Percentiles rank a stretch among this genome's conserved stretches.
phyloP scores from a whole-genome alignment of 306 rosid species.

The Sphenostylis stenocarpa region DNA sequence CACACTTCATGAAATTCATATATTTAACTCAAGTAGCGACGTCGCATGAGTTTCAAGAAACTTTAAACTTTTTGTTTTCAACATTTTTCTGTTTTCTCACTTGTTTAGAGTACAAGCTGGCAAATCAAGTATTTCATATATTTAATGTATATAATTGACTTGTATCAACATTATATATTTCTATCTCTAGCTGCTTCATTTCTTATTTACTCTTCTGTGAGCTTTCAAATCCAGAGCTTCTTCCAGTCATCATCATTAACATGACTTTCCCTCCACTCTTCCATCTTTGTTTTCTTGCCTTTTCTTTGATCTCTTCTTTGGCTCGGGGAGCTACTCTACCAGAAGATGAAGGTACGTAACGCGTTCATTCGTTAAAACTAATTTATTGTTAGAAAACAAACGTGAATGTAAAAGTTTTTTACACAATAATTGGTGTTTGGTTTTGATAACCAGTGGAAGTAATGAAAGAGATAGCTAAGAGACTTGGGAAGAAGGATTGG shows the following conservation, averaged over 20 bases:
- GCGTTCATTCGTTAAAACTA: too few relatives aligned
- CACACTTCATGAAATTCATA: conserved; percentile 1
- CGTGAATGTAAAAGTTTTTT: too few relatives aligned
- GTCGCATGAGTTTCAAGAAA: conserved; percentile 7
- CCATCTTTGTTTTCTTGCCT: conserved; percentile 21
- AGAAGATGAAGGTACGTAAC: conserved; percentile 32
- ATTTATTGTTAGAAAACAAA: too few relatives aligned
- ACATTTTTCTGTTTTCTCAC: neutral
- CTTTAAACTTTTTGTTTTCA: neutral
- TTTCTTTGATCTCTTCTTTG: conserved; percentile 8
- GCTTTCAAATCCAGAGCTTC: neutral
- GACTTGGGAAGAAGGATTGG: conserved; percentile 29
- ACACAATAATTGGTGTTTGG: neutral
- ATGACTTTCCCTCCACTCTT: conserved; percentile 9
- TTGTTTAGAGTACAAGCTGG: conserved; percentile 20
- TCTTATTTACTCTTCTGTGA: neutral
- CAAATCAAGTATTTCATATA: neutral
- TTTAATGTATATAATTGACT: neutral
- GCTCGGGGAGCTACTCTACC: conserved; percentile 31
- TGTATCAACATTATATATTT: neutral
- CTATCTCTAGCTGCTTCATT: neutral
- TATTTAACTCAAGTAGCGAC: conserved; percentile 15
- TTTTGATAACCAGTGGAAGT: conserved; percentile 14
- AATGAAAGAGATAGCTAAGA: conserved; percentile 33
- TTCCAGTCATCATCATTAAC: conserved; percentile 2